phyloP scores from a whole-genome alignment of 352 stramenopile species.

The Phytopythium boreale region DNA sequence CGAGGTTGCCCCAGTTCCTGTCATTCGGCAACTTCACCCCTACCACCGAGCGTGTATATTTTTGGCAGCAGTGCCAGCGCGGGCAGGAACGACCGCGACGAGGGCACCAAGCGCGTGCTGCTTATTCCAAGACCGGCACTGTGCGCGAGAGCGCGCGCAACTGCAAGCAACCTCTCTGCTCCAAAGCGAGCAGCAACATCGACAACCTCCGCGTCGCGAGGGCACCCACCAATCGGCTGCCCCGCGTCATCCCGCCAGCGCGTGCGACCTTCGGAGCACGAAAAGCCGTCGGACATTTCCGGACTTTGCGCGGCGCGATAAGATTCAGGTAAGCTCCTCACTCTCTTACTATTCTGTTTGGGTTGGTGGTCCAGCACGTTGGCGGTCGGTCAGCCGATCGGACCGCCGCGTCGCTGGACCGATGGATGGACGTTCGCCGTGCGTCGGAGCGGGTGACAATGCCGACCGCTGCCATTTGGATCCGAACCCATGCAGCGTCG shows the following conservation, averaged over 20 bases:
- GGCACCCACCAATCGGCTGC: background rate
- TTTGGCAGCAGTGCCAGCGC: background rate
- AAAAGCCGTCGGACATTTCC: background rate
- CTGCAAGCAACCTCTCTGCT: background rate
- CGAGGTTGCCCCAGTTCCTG: background rate
- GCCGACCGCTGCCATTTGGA: too few species aligned
- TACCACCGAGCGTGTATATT: conserved; percentile 7
- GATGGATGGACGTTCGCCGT: background rate
- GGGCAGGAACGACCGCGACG: background rate
- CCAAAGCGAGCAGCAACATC: background rate
- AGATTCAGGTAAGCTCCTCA: background rate
- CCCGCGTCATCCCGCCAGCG: background rate
- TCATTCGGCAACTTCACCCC: conserved; percentile 12
- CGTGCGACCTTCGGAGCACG: background rate
- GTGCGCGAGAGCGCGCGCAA: conserved; percentile 1
- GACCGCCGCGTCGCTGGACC: background rate
- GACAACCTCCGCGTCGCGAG: background rate
- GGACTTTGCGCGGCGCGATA: background rate
- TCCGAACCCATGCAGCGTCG: too few species aligned
- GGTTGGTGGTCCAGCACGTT: too few species aligned
- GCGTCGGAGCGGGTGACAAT: background rate
- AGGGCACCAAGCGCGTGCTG: background rate
- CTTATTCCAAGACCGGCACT: background rate
- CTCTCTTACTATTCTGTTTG: background rate
- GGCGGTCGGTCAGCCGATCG: background rate